Base-by-base conservation (phyloP, 352 stramenopile genomes). In the Pythium myriotylum region DNA sequence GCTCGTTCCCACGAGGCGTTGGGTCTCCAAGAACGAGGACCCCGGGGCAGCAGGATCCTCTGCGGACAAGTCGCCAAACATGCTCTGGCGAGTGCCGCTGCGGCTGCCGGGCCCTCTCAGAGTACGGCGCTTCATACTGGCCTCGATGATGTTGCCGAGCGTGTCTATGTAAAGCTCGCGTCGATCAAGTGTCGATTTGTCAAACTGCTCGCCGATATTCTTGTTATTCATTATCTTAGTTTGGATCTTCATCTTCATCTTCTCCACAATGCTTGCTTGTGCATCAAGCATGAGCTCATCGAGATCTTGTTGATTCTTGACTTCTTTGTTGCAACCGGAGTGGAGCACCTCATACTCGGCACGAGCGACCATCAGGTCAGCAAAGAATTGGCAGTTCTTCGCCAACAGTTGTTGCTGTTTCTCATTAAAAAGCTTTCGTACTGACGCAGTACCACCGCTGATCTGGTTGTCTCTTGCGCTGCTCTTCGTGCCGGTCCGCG, bases 161-260 rank as follows among this genome's bases (percentile, higher is more conserved):
- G 86, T 93, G 29, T 91, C 77, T 3, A 94, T 84, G 55, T 88
- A 94, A 0, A 94, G 68, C 60, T 94, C 85, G 2, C 85, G 81
- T 10, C 85, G 68, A 32, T 94, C 84, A 9, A 94, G 70, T 14
- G 79, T 73, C 39, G 79, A 86, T 63, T 90, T 91, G 66, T 94
- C 85, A 51, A 94, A 94, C 61, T 94, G 85, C 56, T 94, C 85
- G 48, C 85, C 85, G 32, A 89, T 92, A 67, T 94, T 92, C 62
- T 94, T 94, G 76, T 94, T 94, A 60, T 94, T 90, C 77, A 90
- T 90, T 73, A 94, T 88, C 77, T 94, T 94, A 45, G 81, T 88
- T 58, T 84, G 72, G 39, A 94, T 81, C 43, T 92, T 91, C 1
- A 77, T 62, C 26, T 86, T 74, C 39, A 94, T 66, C 64, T 92